These are phyloP conservation scores for Silene conica DNA, from an alignment of 148 eudicot species.

Conservation along the genomic window DNA sequence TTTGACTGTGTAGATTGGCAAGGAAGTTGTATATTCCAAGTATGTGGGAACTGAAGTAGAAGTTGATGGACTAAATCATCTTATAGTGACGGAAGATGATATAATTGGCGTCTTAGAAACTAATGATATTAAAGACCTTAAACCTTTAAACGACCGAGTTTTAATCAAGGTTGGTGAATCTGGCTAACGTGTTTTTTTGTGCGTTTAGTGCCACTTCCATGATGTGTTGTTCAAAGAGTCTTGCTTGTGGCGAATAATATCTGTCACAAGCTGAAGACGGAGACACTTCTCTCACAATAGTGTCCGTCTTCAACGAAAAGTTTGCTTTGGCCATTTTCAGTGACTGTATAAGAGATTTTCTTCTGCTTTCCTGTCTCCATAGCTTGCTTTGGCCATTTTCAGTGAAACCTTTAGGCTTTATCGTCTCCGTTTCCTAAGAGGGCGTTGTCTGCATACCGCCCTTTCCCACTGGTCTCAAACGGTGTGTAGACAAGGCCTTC, in stretches of 20 bases:
- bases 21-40: slow-evolving; percentile 62
- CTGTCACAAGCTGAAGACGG: no score
- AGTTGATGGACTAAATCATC: slow-evolving; percentile 60
- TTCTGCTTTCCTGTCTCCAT: no score
- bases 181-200: neutral
- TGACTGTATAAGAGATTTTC: neutral
- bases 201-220: neutral
- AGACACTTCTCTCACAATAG: no score
- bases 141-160: slow-evolving; percentile 66
- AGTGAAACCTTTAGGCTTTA: neutral
- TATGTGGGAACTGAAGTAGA: slow-evolving; percentile 78
- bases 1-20: slow-evolving; percentile 39
- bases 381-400: neutral
- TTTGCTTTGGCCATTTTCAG: no score
- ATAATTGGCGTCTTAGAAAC: slow-evolving; percentile 69
- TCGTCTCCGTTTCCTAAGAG: neutral
- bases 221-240: no score
- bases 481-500: no score
- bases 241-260: no score
- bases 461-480: neutral
- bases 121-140: slow-evolving; percentile 68
- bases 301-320: no score
- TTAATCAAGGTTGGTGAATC: slow-evolving; percentile 51
- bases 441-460: neutral
- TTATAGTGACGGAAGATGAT: slow-evolving; percentile 72